Percentiles rank a stretch among this genome's conserved stretches.
Conservation (phyloP, 2,329 filamentous ascomycete species). For the Cordyceps fumosorosea region DNA sequence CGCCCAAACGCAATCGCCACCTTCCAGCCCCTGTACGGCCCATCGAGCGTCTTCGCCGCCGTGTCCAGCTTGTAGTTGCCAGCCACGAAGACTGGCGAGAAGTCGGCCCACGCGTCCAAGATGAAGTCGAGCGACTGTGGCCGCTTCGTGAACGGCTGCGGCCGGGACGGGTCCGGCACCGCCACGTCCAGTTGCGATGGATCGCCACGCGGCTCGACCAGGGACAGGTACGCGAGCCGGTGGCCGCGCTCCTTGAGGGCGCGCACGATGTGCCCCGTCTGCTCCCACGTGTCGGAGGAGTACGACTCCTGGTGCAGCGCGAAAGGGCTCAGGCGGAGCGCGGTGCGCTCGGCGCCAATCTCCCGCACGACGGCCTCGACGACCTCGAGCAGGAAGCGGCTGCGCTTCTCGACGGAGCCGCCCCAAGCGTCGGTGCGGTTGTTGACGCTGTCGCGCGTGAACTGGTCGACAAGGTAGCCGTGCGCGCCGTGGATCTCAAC, state of each 20-base stretch:
- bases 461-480: conserved; percentile 60
- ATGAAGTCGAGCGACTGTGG: conserved; percentile 21
- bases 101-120: conserved; percentile 26
- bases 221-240: conserved; percentile 28
- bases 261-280: conserved; percentile 22
- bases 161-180: conserved; percentile 6
- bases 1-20: conserved; percentile 26
- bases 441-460: conserved; percentile 47
- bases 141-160: conserved; percentile 8
- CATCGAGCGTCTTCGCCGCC: conserved; percentile 19
- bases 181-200: conserved; percentile 31
- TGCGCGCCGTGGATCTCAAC: conserved; percentile 55
- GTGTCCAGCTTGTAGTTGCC: conserved; percentile 24
- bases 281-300: conserved; percentile 23
- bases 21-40: conserved; percentile 21
- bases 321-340: conserved; percentile 51
- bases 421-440: conserved; percentile 48
- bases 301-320: conserved; percentile 24
- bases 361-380: conserved; percentile 33
- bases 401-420: conserved; percentile 46
- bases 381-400: conserved; percentile 44
- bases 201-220: conserved; percentile 29
- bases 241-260: conserved; percentile 22
- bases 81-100: conserved; percentile 26
- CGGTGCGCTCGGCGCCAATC: conserved; percentile 43